phyloP scores from a whole-genome alignment of 257 asterid species.

The Solanum commersonii region DNA sequence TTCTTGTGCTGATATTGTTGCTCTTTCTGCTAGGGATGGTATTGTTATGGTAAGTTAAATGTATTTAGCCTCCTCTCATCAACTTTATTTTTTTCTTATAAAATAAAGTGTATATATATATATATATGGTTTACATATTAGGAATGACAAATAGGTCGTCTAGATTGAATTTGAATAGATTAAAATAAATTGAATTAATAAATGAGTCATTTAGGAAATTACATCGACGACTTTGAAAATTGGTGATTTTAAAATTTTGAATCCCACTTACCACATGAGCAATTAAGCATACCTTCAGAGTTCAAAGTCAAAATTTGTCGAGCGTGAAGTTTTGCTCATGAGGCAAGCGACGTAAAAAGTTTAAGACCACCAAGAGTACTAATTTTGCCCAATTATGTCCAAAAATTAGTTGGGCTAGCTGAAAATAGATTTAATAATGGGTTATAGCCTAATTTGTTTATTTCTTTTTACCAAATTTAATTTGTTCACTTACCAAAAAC shows the following conservation, averaged over 20 bases:
- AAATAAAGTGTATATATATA: too few species aligned
- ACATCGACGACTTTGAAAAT: not conserved
- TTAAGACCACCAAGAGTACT: not conserved
- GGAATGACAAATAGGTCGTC: not conserved
- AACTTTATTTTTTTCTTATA: not conserved
- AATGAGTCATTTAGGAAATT: too few species aligned
- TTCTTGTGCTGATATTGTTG: constrained; percentile 86
- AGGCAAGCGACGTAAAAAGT: not conserved
- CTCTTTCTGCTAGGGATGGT: constrained; percentile 80
- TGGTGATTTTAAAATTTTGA: not conserved
- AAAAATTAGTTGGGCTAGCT: not conserved
- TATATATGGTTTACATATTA: not conserved
- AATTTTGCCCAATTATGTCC: not conserved
- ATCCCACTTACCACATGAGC: not conserved
- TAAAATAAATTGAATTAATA: not conserved
- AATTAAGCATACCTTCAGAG: not conserved
- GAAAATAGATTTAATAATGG: too few species aligned
- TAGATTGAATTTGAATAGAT: not conserved
- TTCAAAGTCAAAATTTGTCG: not conserved
- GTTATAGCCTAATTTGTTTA: too few species aligned
- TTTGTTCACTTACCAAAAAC: not conserved
- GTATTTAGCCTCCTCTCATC: not conserved
- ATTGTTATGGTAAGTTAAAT: constrained; percentile 35
- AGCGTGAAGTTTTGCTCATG: not conserved
- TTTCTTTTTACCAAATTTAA: not conserved